These are phyloP conservation scores for Ilex asprella DNA, from an alignment of 257 asterid species.

Conservation along the genomic window DNA sequence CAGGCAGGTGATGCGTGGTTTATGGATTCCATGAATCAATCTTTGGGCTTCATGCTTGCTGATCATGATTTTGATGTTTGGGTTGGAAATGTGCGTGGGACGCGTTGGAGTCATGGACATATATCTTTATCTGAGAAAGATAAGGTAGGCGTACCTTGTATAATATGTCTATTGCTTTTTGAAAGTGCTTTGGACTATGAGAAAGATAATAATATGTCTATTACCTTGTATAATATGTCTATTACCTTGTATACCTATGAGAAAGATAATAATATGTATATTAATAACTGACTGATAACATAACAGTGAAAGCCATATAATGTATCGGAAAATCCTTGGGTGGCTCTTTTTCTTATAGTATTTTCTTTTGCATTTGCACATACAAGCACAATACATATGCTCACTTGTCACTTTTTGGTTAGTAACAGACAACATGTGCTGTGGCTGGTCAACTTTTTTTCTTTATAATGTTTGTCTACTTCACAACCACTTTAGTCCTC, in stretches of 20 bases:
- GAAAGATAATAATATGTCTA: too few relatives aligned
- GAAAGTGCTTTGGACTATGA: not conserved
- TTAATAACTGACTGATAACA: not conserved
- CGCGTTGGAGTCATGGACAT: constrained; percentile 99
- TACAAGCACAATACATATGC: too few relatives aligned
- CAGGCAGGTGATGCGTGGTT: constrained; percentile 99
- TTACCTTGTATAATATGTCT: too few relatives aligned
- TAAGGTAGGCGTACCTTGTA: constrained; percentile 35
- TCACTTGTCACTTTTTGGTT: too few relatives aligned
- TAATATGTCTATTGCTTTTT: not conserved
- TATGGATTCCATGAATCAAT: constrained; percentile 64
- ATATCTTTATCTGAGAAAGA: constrained; percentile 52
- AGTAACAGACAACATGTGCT: too few relatives aligned
- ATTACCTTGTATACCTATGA: too few relatives aligned
- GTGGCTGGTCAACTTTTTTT: too few relatives aligned
- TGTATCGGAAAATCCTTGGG: not conserved
- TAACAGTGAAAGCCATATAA: not conserved
- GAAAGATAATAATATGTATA: too few relatives aligned
- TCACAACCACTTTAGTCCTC: too few relatives aligned
- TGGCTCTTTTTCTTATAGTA: too few relatives aligned
- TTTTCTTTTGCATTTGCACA: too few relatives aligned
- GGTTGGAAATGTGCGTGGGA: constrained; percentile 98
- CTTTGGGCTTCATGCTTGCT: constrained; percentile 96
- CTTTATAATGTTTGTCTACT: too few relatives aligned
- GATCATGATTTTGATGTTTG: constrained; percentile 89